Percentiles rank a stretch among this genome's conserved stretches.
These are phyloP conservation scores for Paralagenidium karlingii DNA, from an alignment of 352 stramenopile genomes.

Conservation along the genomic window DNA sequence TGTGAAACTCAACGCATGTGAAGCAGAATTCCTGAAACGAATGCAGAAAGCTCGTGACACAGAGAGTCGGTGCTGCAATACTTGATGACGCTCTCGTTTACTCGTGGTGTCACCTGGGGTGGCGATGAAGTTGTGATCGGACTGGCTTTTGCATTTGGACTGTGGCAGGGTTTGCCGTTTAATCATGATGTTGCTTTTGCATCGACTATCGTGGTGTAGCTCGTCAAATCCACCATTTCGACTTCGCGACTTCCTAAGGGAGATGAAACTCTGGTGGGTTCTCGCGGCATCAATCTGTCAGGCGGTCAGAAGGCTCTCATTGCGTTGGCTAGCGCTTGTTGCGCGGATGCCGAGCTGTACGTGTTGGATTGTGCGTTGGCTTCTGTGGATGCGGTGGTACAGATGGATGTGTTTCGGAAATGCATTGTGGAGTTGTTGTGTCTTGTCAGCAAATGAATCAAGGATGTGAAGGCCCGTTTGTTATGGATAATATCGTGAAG, in stretches of 20 bases:
- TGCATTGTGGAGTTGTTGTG: conserved; percentile 33
- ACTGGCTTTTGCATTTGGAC: too few species aligned
- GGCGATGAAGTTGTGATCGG: too few species aligned
- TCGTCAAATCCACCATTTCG: too few species aligned
- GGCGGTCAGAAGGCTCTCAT: conserved; percentile 42
- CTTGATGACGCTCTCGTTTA: too few species aligned
- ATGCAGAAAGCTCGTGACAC: conserved; percentile 20
- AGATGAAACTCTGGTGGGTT: conserved; percentile 27
- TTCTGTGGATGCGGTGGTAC: conserved; percentile 39
- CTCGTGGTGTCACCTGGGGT: too few species aligned
- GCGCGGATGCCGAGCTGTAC: conserved; percentile 37
- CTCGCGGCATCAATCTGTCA: conserved; percentile 42
- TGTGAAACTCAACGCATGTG: conserved; percentile 43
- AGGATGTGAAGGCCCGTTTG: too few species aligned
- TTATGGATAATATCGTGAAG: too few species aligned
- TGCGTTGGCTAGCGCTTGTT: conserved; percentile 33
- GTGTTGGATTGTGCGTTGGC: conserved; percentile 35
- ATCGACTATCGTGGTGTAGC: too few species aligned
- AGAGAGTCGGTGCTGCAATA: too few species aligned
- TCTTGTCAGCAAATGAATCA: too few species aligned
- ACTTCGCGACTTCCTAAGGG: conserved; percentile 49
- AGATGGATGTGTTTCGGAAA: conserved; percentile 40
- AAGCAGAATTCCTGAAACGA: conserved; percentile 28
- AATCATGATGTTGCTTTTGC: too few species aligned
- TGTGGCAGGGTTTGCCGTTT: too few species aligned